A percentile compares a stretch with the other conserved stretches of the same genome.
phyloP scores from a whole-genome alignment of 2,329 filamentous ascomycete genomes.

The Clarireedia paspali region DNA sequence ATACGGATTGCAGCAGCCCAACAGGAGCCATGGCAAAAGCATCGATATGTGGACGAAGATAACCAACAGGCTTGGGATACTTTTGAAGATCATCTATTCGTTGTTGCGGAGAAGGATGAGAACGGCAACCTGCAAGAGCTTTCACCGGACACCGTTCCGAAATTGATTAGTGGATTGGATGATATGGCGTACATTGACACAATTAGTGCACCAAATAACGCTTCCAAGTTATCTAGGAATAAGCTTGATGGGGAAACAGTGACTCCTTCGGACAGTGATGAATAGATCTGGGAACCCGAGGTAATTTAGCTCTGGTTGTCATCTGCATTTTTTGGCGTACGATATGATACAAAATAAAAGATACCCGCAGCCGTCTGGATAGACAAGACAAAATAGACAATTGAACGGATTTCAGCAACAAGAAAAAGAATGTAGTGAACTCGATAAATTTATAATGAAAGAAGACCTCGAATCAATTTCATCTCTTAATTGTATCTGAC shows the following conservation, averaged over 20 bases:
- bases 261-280: neutral
- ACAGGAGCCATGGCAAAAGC: constrained; percentile 71
- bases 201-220: constrained; percentile 45
- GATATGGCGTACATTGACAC: constrained; percentile 54
- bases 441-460: neutral
- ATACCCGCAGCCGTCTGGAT: constrained; percentile 21
- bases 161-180: constrained; percentile 45
- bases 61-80: constrained; percentile 65
- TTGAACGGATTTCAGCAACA: neutral
- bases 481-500: neutral
- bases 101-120: constrained; percentile 14
- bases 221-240: constrained; percentile 23
- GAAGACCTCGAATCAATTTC: neutral
- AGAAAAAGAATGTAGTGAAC: neutral
- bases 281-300: constrained; percentile 2
- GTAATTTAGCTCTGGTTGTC: constrained; percentile 4
- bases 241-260: constrained; percentile 19
- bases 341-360: constrained; percentile 17
- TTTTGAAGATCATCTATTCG: constrained; percentile 66
- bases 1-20: constrained; percentile 71
- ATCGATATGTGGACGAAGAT: constrained; percentile 79
- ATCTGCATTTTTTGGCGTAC: constrained; percentile 17
- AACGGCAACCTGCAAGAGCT: constrained; percentile 13
- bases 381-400: neutral
- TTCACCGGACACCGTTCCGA: constrained; percentile 18